phyloP scores from a whole-genome alignment of 768 basidiomycete species.

The Cyathus striatus region DNA sequence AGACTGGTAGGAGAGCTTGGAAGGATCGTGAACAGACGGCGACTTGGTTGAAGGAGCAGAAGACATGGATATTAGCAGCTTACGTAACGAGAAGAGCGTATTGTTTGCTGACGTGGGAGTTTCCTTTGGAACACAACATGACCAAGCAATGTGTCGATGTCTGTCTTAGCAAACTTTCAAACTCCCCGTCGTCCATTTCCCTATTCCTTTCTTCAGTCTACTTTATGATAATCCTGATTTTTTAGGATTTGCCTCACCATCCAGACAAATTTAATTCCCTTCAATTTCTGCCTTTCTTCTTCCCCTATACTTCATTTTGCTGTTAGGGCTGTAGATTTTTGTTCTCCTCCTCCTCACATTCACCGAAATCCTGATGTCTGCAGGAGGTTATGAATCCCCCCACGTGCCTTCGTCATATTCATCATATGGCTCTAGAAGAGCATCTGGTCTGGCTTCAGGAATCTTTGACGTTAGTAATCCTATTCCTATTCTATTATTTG shows the following conservation, averaged over 20 bases:
- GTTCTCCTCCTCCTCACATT: too few relatives aligned
- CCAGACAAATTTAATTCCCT: background rate
- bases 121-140: constrained; percentile 18
- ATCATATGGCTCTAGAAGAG: constrained; percentile 26
- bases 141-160: constrained; percentile 19
- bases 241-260: too few relatives aligned
- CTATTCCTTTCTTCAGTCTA: background rate
- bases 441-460: constrained; percentile 20
- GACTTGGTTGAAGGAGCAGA: constrained; percentile 4
- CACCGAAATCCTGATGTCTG: constrained; percentile 31
- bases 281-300: constrained; percentile 8
- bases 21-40: constrained; percentile 37
- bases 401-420: constrained; percentile 24
- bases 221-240: background rate
- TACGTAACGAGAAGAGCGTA: constrained; percentile 3
- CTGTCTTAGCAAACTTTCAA: constrained; percentile 21
- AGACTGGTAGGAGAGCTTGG: constrained; percentile 48
- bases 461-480: constrained; percentile 34
- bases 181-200: background rate
- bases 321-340: background rate
- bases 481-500: constrained; percentile 6
- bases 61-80: constrained; percentile 13
- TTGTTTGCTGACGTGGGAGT: constrained; percentile 8
- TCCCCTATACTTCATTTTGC: background rate
- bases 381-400: constrained; percentile 32